phyloP scores from a whole-genome alignment of 148 eudicot species.

The Heliamphora exappendiculata region DNA sequence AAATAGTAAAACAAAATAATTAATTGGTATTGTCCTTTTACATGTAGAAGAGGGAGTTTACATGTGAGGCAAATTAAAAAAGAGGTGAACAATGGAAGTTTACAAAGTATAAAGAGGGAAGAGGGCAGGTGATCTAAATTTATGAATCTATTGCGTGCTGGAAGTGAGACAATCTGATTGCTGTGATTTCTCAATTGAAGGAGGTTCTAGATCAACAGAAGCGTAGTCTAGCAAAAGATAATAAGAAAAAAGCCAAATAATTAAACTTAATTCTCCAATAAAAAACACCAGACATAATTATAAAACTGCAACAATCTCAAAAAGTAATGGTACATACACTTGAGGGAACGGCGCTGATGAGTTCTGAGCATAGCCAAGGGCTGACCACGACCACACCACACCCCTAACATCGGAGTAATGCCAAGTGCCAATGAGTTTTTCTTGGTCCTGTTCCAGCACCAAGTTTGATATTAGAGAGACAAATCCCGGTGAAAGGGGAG shows the following conservation, averaged over 20 bases:
- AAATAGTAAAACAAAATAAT: no score
- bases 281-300: not conserved
- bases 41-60: no score
- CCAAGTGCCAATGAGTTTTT: slow-evolving; percentile 60
- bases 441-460: slow-evolving; percentile 22
- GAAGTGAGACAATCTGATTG: not conserved
- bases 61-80: no score
- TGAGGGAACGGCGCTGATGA: slow-evolving; percentile 30
- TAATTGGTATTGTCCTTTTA: no score
- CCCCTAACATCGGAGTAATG: slow-evolving; percentile 82
- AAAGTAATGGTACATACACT: slow-evolving; percentile 40
- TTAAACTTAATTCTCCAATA: not conserved
- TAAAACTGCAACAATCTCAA: slow-evolving; percentile 13
- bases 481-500: slow-evolving; percentile 66
- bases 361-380: slow-evolving; percentile 79
- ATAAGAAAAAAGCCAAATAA: not conserved
- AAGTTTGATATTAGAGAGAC: slow-evolving; percentile 61
- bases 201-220: not conserved
- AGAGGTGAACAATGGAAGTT: no score
- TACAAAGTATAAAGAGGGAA: no score
- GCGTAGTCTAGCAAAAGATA: not conserved
- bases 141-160: no score
- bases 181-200: not conserved
- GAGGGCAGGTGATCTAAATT: no score
- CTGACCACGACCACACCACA: slow-evolving; percentile 61